Base-by-base conservation (phyloP, 2,329 filamentous ascomycete species). In the Xylariaceae sp. region DNA sequence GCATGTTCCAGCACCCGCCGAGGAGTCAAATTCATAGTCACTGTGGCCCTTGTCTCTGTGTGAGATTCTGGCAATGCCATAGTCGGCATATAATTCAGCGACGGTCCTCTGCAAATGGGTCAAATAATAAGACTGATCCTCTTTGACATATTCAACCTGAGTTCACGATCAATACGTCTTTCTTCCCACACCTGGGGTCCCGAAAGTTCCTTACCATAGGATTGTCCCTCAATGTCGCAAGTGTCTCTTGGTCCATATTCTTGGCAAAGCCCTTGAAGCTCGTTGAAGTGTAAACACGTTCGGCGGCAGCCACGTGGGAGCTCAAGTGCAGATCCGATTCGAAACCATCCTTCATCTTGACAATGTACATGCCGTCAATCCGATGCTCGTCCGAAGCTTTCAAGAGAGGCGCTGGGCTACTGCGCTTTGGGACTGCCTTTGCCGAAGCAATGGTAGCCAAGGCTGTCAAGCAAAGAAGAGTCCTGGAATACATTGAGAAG, bases 31-130 rank as follows among this genome's bases (percentile, higher is more conserved):
- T 10, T 51, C 47, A 45, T 64, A 66, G 13, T 50, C 61, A 40
- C 48, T 48, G 28, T 51, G 45, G 13, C 45, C 50, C 0, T 19
- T 50, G 10, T 51, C 45, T 10, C 38, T 43, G 47, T 63, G 55
- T 11, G 63, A 63, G 43, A 69, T 51, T n/a, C 54, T 60, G 13
- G 57, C 58, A 18, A 68, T 54, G 33, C 58, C 54, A 49, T 54
- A 62, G 31, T 64, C 63, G 28, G 68, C 66, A 41, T 58, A 52
- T 7, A 56, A 55, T 54, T 72, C 66, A 31, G 60, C 53, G 33
- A 67, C 60, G 7, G 7, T 28, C 22, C 22, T 28, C 22, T 28
- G 4, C 17, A 45, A 45, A 3, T 12, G 31, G 36, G 65, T 46
- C 6, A 60, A 48, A 38, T 55, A 60, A 22, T 69, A 61, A 22